Evolutionary conservation across 225 moss, liverwort and hornwort genomes (phyloP).

Genomic region (Polytrichum commune): DNA sequence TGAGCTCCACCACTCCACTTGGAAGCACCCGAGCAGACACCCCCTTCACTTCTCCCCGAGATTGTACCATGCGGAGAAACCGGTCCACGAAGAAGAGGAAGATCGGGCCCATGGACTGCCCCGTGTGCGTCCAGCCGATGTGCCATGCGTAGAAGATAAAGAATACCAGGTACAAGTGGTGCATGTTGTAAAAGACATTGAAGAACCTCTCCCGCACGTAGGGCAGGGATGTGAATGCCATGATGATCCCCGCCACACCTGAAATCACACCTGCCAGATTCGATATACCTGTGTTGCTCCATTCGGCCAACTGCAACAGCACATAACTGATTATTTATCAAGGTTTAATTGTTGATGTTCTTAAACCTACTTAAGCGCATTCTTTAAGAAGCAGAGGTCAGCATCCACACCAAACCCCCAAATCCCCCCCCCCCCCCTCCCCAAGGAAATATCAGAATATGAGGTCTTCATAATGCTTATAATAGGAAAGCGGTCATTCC

Average conservation of each 20-base stretch:
- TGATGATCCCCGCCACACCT: slow-evolving; percentile 18
- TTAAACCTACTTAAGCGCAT: background rate
- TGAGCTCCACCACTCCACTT: slow-evolving; percentile 61
- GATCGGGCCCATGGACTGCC: slow-evolving; percentile 35
- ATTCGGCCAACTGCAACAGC: slow-evolving; percentile 27
- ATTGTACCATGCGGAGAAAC: slow-evolving; percentile 66
- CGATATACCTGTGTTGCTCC: slow-evolving; percentile 23
- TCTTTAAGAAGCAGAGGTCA: background rate
- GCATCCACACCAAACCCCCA: no score
- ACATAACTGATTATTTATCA: slow-evolving; percentile 9
- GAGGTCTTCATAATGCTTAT: no score
- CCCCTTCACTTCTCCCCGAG: slow-evolving; percentile 30
- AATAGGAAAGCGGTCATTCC: no score
- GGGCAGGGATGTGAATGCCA: slow-evolving; percentile 42
- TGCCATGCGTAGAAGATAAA: slow-evolving; percentile 42
- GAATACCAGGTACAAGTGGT: slow-evolving; percentile 65
- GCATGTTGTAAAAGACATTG: slow-evolving; percentile 52
- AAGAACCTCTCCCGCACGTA: slow-evolving; percentile 33
- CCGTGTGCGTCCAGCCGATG: slow-evolving; percentile 19
- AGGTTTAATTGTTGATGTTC: background rate
- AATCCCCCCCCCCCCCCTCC: no score
- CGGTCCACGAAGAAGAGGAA: slow-evolving; percentile 83
- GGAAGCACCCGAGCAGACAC: slow-evolving; percentile 47
- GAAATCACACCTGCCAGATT: slow-evolving; percentile 32
- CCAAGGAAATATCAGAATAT: no score